Conservation (phyloP, 2,329 filamentous ascomycete species). For the Herpotrichia juniperi region DNA sequence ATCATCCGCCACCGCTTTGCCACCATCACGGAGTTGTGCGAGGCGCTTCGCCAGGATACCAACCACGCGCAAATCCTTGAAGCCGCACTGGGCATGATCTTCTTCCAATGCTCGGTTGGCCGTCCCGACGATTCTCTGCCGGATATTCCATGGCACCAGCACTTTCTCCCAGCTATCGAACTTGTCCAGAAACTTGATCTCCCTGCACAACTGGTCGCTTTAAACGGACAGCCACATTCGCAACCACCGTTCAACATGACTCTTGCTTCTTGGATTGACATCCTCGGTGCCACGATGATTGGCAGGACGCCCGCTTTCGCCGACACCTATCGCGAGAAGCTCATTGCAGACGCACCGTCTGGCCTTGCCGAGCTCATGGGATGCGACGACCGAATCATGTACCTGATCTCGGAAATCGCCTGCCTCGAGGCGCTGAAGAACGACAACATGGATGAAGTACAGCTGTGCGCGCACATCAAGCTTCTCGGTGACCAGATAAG, state of each 20-base stretch:
- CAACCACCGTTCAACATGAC: constrained; percentile 95
- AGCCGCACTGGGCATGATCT: constrained; percentile 91
- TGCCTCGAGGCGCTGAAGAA: constrained; percentile 90
- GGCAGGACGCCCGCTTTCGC: constrained; percentile 86
- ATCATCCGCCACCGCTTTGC: constrained; percentile 92
- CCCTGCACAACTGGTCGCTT: constrained; percentile 67
- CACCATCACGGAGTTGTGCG: constrained; percentile 84
- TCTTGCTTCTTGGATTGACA: constrained; percentile 93
- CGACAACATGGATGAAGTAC: constrained; percentile 78
- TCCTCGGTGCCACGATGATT: constrained; percentile 90
- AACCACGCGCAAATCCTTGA: constrained; percentile 89
- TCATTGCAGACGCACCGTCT: constrained; percentile 68
- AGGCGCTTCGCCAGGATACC: constrained; percentile 78
- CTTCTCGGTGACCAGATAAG: constrained; percentile 87
- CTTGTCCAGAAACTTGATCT: constrained; percentile 86
- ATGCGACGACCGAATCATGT: constrained; percentile 97
- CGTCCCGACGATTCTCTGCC: constrained; percentile 82
- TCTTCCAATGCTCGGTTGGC: constrained; percentile 93
- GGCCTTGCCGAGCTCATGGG: constrained; percentile 95
- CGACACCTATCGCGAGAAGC: constrained; percentile 94
- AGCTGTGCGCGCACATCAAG: constrained; percentile 86
- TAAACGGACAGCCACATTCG: constrained; percentile 61
- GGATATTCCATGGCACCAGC: constrained; percentile 95
- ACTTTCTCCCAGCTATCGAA: constrained; percentile 89
- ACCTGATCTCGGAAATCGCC: constrained; percentile 95